Percentiles rank a stretch among this genome's conserved stretches.
Evolutionary conservation across 2,329 filamentous ascomycete genomes (phyloP).

Genomic region (Byssothecium circinans): DNA sequence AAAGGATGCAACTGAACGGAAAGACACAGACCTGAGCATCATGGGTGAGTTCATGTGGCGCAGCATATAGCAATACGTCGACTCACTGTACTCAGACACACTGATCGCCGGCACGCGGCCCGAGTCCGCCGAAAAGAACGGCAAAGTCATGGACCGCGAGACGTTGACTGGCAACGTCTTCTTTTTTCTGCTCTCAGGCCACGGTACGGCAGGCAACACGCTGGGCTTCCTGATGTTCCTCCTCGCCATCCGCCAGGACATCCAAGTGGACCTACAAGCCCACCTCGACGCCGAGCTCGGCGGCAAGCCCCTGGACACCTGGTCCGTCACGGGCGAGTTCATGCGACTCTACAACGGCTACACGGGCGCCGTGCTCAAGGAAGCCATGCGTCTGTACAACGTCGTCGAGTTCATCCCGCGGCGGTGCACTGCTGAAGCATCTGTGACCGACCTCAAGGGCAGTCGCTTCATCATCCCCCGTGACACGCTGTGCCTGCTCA

Average conservation of each 20-base stretch:
- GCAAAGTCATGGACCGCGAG: too few relatives aligned
- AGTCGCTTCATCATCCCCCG: neutral
- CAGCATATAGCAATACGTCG: too few relatives aligned
- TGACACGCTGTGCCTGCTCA: conserved; percentile 4
- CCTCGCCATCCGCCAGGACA: conserved; percentile 48
- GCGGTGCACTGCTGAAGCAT: neutral
- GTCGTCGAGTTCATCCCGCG: conserved; percentile 7
- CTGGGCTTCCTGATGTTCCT: conserved; percentile 49
- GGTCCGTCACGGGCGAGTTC: conserved; percentile 43
- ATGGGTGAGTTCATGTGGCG: too few relatives aligned
- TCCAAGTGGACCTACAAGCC: conserved; percentile 49
- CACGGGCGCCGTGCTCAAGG: conserved; percentile 14
- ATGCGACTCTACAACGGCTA: conserved; percentile 38
- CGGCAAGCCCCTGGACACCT: conserved; percentile 6
- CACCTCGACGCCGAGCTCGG: conserved; percentile 41
- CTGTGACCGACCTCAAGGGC: conserved; percentile 4
- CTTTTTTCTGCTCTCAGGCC: conserved; percentile 54
- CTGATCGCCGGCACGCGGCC: too few relatives aligned
- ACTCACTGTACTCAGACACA: too few relatives aligned
- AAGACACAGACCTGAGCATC: too few relatives aligned
- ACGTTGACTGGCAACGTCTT: conserved; percentile 48
- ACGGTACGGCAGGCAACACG: conserved; percentile 55
- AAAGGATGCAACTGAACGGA: neutral
- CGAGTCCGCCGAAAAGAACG: too few relatives aligned
- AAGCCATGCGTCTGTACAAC: conserved; percentile 13